phyloP scores from a whole-genome alignment of 805 yeast genomes.

The Candida yuanshanica region DNA sequence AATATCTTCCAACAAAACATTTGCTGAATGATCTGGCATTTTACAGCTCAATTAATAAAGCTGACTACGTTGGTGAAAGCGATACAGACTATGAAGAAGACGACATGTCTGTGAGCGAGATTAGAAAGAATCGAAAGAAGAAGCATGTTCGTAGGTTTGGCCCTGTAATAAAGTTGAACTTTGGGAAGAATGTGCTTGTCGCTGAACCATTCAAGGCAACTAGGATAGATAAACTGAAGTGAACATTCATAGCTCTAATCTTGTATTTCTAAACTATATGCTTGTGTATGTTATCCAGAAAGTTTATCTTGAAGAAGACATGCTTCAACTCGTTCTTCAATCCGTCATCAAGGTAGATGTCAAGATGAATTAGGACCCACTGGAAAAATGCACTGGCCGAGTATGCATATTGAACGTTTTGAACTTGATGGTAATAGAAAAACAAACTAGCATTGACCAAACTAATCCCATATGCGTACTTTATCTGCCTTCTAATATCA shows the following conservation, averaged over 20 bases:
- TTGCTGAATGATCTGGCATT: constrained; percentile 10
- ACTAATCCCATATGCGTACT: not conserved
- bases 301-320: constrained; percentile 1
- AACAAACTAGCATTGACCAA: constrained; percentile 1
- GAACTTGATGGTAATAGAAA: constrained; percentile 17
- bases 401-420: constrained; percentile 8
- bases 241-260: not conserved
- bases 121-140: constrained; percentile 11
- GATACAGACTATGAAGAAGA: constrained; percentile 26
- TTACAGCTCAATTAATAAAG: constrained; percentile 15
- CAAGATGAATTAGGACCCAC: constrained; percentile 10
- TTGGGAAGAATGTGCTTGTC: constrained; percentile 15
- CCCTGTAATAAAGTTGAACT: constrained; percentile 20
- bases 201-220: constrained; percentile 24
- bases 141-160: constrained; percentile 15
- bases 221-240: constrained; percentile 11
- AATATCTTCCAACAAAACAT: not conserved
- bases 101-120: constrained; percentile 10
- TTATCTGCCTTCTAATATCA: constrained; percentile 1
- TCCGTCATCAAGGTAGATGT: constrained; percentile 10
- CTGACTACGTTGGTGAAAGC: constrained; percentile 21
- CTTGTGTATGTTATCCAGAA: constrained; percentile 3
- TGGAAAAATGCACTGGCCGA: constrained; percentile 15
- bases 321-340: constrained; percentile 4
- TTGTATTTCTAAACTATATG: constrained; percentile 1